Percentiles rank a stretch among this genome's conserved stretches.
Evolutionary conservation across 2,329 filamentous ascomycete species (phyloP).

Genomic region (Alternaria incomplexa): DNA sequence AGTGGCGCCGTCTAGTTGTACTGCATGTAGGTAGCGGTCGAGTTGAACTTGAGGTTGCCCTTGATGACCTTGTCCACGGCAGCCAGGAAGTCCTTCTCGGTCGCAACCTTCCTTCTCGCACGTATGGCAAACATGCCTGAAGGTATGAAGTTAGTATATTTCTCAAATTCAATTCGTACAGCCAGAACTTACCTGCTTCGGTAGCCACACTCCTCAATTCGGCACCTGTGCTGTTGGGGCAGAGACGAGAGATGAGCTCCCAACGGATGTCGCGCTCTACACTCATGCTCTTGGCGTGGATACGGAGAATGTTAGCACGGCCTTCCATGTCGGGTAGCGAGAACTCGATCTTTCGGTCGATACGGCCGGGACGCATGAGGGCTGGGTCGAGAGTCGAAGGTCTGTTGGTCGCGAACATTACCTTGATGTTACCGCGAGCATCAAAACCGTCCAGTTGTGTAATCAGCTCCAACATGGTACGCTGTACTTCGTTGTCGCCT

Average conservation of each 20-base stretch:
- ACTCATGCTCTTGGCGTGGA: constrained; percentile 99
- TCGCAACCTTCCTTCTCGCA: constrained; percentile 92
- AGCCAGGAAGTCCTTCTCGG: constrained; percentile 97
- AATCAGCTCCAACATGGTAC: constrained; percentile 97
- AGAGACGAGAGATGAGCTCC: constrained; percentile 96
- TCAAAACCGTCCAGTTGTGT: constrained; percentile 98
- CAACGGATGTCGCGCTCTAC: constrained; percentile 98
- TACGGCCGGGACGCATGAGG: constrained; percentile 94
- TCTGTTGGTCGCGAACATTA: constrained; percentile 98
- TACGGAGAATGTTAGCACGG: constrained; percentile 94
- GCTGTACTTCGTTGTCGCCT: constrained; percentile 95
- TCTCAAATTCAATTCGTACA: neutral
- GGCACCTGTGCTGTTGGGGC: constrained; percentile 95
- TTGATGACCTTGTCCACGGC: constrained; percentile 99
- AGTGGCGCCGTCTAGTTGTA: constrained; percentile 75
- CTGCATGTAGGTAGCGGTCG: constrained; percentile 96
- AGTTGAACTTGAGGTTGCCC: constrained; percentile 99
- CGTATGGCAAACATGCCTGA: constrained; percentile 99
- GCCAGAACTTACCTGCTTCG: constrained; percentile 67
- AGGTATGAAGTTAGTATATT: no score
- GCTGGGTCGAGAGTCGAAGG: constrained; percentile 96
- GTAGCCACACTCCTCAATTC: constrained; percentile 96
- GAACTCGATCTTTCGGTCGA: constrained; percentile 99
- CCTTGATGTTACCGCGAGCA: constrained; percentile 96
- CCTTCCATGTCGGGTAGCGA: constrained; percentile 96